Evolutionary conservation across 192 early-diverging fungal species (phyloP).

Genomic region (Coemansia sp.): DNA sequence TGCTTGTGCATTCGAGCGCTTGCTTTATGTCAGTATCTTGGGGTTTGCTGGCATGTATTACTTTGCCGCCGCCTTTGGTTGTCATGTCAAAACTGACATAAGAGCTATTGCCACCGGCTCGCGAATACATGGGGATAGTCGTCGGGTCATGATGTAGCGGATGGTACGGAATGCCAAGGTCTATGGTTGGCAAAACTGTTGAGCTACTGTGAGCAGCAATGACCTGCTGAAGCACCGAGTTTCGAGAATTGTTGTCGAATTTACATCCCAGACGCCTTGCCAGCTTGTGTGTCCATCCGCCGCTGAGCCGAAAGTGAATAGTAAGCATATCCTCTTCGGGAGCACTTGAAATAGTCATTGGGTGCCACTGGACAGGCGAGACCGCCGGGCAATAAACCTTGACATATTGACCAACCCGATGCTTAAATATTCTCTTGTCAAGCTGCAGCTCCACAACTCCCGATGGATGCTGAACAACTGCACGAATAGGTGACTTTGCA

Average conservation of each 20-base stretch:
- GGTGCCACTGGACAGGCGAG: conserved; percentile 74
- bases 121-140: conserved; percentile 22
- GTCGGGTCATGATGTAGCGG: conserved; percentile 40
- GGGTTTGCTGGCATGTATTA: neutral
- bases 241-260: conserved; percentile 29
- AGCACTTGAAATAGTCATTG: conserved; percentile 72
- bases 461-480: conserved; percentile 74
- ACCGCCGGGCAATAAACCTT: conserved; percentile 71
- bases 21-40: no score
- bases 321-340: conserved; percentile 77
- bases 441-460: conserved; percentile 71
- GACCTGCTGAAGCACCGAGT: conserved; percentile 10
- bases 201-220: neutral
- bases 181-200: neutral
- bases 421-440: conserved; percentile 54
- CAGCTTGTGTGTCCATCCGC: conserved; percentile 69
- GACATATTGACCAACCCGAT: conserved; percentile 76
- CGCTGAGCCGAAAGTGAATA: conserved; percentile 74
- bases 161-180: conserved; percentile 24
- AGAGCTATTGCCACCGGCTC: conserved; percentile 32
- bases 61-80: conserved; percentile 5
- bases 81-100: conserved; percentile 43
- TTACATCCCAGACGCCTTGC: conserved; percentile 68
- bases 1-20: no score
- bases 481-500: conserved; percentile 59